Evolutionary conservation across 805 yeast genomes (phyloP).

Genomic region (Debaryomyces tyrocola): DNA sequence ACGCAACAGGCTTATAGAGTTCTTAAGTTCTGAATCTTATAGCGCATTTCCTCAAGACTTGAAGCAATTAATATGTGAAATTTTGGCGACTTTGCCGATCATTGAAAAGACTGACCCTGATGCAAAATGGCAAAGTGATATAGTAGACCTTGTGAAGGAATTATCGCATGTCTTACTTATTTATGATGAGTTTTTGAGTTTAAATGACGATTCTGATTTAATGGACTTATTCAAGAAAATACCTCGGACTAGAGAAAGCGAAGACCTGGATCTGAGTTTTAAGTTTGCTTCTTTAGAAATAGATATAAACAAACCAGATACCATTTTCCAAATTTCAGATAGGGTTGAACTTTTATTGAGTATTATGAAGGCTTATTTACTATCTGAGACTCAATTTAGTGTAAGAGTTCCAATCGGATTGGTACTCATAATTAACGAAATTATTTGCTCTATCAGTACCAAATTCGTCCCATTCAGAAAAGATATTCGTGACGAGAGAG

Average conservation of each 20-base stretch:
- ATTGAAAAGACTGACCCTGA: constrained; percentile 54
- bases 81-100: constrained; percentile 56
- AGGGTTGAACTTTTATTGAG: constrained; percentile 50
- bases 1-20: constrained; percentile 42
- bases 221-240: constrained; percentile 38
- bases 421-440: constrained; percentile 51
- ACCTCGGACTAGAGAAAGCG: constrained; percentile 9
- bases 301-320: constrained; percentile 57
- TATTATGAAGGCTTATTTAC: constrained; percentile 37
- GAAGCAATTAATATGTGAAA: constrained; percentile 43
- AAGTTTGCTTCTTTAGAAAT: constrained; percentile 50
- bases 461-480: constrained; percentile 55
- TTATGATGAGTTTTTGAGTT: constrained; percentile 58
- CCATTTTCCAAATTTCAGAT: constrained; percentile 51
- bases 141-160: constrained; percentile 51
- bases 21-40: constrained; percentile 35
- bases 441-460: constrained; percentile 54
- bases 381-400: constrained; percentile 54
- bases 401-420: constrained; percentile 65
- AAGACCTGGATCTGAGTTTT: constrained; percentile 19
- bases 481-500: constrained; percentile 56
- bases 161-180: constrained; percentile 54
- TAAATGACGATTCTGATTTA: constrained; percentile 56
- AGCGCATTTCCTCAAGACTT: constrained; percentile 39
- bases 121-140: constrained; percentile 45